Evolutionary conservation across 75 land plant species (phyloP), one percentile per base, ranked within the genome.

Genomic region (Larix kaempferi): DNA sequence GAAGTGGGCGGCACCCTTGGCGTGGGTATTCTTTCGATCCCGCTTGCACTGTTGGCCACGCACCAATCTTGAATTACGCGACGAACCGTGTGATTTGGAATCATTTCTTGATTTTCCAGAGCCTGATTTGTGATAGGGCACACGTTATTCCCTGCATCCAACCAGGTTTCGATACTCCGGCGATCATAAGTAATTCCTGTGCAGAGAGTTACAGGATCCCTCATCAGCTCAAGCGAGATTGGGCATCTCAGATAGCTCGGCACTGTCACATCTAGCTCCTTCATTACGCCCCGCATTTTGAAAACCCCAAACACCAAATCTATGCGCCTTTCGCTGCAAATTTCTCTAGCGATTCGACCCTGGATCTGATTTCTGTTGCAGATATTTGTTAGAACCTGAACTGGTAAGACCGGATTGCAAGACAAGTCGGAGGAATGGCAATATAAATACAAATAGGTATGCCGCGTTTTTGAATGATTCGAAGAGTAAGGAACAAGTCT

Each of bases 61-160:
- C 86, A 88, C 92, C 92, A 90, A 19, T 77, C 85, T 78, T 85
- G 92, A 44, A 90, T 90, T 67, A 90, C 41, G 41, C 82, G 66
- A n/a, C 90, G 82, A 35, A 85, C 75, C 8, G 92, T 77, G 71
- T 87, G 89, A 73, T 90, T 90, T 1, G 92, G 92, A 57, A 84
- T 74, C 21, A 59, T 54, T 4, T 80, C 83, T 8, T 16, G 35
- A 62, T 54, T 62, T 16, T 29, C 10, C 26, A 88, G 37, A 25
- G 25, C 26, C 74, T 78, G 71, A 17, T 71, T 77, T 12, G 89
- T 84, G 6, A 82, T 84, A 26, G 86, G 89, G 73, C 89, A 87
- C 0, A 78, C 79, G 39, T 7, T 16, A 49, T 84, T 79, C 49
- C 86, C 86, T 52, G 14, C 57, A 25, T 75, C 86, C 78, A 89